Evolutionary conservation across 176 grass and related monocot genomes (phyloP), one percentile per base, ranked within the genome.

Genomic region (Phoenix roebelenii): DNA sequence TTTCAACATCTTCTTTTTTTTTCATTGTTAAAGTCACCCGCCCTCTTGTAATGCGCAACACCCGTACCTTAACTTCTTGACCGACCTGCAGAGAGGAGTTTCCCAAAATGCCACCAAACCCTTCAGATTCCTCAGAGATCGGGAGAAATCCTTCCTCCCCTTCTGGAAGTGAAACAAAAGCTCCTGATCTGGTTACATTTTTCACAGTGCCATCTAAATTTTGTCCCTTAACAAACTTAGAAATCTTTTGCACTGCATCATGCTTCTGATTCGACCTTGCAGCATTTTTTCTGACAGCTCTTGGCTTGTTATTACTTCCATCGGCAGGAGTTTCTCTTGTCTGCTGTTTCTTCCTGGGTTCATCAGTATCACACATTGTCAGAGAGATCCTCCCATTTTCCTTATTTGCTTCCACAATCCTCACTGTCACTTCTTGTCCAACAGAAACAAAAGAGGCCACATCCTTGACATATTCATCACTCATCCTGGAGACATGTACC

Each of bases 141-240:
- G 93, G 93, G 65, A 98, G 84, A 76, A 98, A 98, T 49, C 87
- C 87, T 87, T 85, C 81, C 4, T 76, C 79, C 20, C 81, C 93
- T 65, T 82, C 84, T 68, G 87, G 63, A 54, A 98, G 74, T 14
- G 71, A 75, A 30, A 98, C 73, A 55, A 88, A 78, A 50, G 87
- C 75, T 15, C 93, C 93, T 63, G 85, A 67, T 66, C 81, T 77
- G 22, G 66, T 89, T 17, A 79, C 67, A 64, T 57, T 85, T 76
- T 83, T 92, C 23, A 98, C 76, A 52, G 63, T 81, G 44, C 87
- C 87, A 25, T 49, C 68, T 18, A 85, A 66, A 72, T 9, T 54
- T 52, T 88, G 79, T 17, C 93, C 93, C 58, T 63, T 69, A 29
- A 56, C 24, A 66, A 83, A 92, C 30, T 72, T 92, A 35, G 81